Evolutionary conservation across 768 basidiomycete species (phyloP), one percentile per base, ranked within the genome.

Genomic region (Kwoniella bestiolae): DNA sequence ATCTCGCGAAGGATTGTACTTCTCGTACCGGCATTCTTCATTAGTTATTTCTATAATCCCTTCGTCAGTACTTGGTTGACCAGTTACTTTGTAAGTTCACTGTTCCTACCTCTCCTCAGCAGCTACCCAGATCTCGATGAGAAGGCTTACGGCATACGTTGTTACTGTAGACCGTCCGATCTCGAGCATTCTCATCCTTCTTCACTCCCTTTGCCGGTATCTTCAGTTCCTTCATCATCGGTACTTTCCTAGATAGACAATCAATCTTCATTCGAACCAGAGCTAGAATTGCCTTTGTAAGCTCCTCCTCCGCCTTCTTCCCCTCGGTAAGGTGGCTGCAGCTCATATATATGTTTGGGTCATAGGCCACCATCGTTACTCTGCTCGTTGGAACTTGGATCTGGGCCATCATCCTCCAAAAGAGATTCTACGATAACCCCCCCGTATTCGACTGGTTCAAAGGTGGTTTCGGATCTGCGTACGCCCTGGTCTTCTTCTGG

Each of bases 191-290:
- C 50, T 74, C 72, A 8, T 74, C 75, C 4, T 72, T 76, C 69
- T 67, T 76, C 57, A 70, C 75, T 63, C 66, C 66, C 56, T 76
- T 76, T 51, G 72, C 75, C 41, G 75, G 75, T 16, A 76, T 76
- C 64, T 65, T 73, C 64, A 70, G 68, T 31, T 73, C 72, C 4
- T 73, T 71, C 66, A 64, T 69, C 12, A 71, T 76, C 44, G 75
- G 68, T 52, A 70, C 29, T 44, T 60, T 70, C 18, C 65, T 72
- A 5, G 71, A 72, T 41, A 65, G 65, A 56, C 71, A 72, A 44
- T 66, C 60, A 12, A 72, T 72, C 35, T 28, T 63, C 46, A 68
- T 72, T 61, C 63, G 60, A 55, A 68, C 61, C 31, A 65, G 71
- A 29, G 71, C 65, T 12, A 66, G 51, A 32, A 59, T 58, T 14